A percentile compares a stretch with the other conserved stretches of the same genome.
These are phyloP conservation scores for Pseudocercospora eumusae DNA, from an alignment of 2,329 filamentous ascomycete genomes.

Conservation along the genomic window DNA sequence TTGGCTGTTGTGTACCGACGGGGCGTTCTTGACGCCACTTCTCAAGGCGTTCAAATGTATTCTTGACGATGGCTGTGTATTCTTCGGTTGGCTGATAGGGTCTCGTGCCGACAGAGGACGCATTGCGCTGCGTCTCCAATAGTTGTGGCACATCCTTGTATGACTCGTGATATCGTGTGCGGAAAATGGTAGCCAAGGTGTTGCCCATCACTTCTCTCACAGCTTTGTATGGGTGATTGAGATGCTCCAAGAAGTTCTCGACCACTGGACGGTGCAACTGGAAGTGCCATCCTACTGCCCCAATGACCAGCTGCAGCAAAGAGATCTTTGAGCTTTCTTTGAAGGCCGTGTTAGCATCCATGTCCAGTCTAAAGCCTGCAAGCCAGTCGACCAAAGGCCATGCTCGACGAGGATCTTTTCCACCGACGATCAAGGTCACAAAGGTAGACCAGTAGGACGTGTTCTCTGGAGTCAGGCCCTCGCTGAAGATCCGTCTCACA, in stretches of 20 bases:
- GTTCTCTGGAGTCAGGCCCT: constrained; percentile 92
- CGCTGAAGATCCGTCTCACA: constrained; percentile 80
- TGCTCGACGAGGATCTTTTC: constrained; percentile 83
- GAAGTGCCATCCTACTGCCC: constrained; percentile 94
- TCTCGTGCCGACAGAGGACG: constrained; percentile 78
- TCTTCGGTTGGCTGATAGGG: constrained; percentile 79
- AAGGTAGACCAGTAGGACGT: constrained; percentile 93
- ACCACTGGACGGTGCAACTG: constrained; percentile 84
- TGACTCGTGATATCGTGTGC: constrained; percentile 90
- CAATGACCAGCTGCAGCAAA: constrained; percentile 82
- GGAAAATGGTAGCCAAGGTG: constrained; percentile 83
- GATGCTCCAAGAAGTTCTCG: constrained; percentile 82
- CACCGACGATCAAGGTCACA: constrained; percentile 82
- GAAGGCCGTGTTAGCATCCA: constrained; percentile 94
- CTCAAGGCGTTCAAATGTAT: constrained; percentile 78
- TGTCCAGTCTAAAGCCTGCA: constrained; percentile 83
- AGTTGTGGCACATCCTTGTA: constrained; percentile 77
- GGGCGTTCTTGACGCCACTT: constrained; percentile 81
- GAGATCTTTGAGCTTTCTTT: constrained; percentile 98
- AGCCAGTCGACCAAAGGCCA: constrained; percentile 85
- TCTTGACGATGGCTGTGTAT: constrained; percentile 69
- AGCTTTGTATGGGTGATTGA: constrained; percentile 97
- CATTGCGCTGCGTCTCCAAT: constrained; percentile 73
- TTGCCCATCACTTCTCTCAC: constrained; percentile 93
- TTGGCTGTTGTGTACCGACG: constrained; percentile 88